Conservation (phyloP, 129 eudicot genomes). For the Tagetes erecta region DNA sequence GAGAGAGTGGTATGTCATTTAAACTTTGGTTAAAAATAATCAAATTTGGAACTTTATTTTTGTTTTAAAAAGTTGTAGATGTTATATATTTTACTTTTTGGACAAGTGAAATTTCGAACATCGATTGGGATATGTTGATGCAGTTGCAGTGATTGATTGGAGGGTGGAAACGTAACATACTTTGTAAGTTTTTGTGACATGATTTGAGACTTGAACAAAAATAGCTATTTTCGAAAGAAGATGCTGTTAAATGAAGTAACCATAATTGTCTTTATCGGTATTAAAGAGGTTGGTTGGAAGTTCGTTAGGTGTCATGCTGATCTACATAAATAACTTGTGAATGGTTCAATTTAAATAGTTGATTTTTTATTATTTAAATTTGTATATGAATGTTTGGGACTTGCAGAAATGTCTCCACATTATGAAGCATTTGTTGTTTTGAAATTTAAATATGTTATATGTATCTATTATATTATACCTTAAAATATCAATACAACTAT, state of each 20-base stretch:
- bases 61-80: too few species aligned
- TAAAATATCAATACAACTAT: too few species aligned
- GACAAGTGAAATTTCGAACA: background rate
- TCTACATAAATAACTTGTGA: background rate
- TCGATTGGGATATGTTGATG: background rate
- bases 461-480: too few species aligned
- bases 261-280: background rate
- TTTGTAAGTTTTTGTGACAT: background rate
- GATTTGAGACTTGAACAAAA: background rate
- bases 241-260: background rate
- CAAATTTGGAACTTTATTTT: too few species aligned
- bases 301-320: conserved; percentile 7
- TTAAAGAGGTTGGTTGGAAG: conserved; percentile 1
- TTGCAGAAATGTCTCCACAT: too few species aligned
- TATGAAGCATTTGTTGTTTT: too few species aligned
- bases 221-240: background rate
- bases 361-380: too few species aligned
- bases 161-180: background rate
- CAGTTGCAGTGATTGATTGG: background rate
- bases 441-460: too few species aligned
- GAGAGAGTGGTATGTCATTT: too few species aligned
- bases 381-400: too few species aligned
- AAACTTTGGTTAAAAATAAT: too few species aligned
- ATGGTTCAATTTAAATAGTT: background rate
- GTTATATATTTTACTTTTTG: too few species aligned